phyloP scores from a whole-genome alignment of 352 stramenopile genomes.

The Phytophthora ramorum region DNA sequence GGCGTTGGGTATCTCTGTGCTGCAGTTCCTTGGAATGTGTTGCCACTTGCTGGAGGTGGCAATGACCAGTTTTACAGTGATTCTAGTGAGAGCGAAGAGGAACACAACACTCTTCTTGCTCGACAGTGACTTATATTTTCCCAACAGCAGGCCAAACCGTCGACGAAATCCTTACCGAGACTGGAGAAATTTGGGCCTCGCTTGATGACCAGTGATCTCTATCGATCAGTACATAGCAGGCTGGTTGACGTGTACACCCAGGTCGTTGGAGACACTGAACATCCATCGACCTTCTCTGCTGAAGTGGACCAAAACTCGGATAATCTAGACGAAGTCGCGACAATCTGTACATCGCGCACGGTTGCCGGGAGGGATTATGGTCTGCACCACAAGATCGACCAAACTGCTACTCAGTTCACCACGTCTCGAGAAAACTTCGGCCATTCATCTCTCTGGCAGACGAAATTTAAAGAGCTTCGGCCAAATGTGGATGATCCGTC shows the following conservation, averaged over 20 bases:
- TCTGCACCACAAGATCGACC: slow-evolving; percentile 21
- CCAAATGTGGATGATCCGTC: background rate
- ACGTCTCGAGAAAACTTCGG: background rate
- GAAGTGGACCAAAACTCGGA: background rate
- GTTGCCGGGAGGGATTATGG: slow-evolving; percentile 12
- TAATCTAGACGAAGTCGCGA: background rate
- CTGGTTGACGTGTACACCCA: background rate
- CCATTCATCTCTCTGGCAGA: slow-evolving; percentile 12
- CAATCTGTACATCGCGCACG: slow-evolving; percentile 9
- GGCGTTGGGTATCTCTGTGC: background rate
- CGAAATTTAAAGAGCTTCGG: background rate
- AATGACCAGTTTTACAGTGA: background rate
- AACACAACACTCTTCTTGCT: background rate
- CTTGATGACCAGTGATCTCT: background rate
- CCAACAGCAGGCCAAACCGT: background rate
- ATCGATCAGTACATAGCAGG: background rate
- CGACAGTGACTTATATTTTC: background rate
- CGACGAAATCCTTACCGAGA: background rate
- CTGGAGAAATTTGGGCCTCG: background rate
- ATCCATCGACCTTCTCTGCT: background rate
- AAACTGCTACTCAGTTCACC: background rate
- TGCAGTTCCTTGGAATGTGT: background rate
- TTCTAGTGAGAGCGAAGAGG: background rate
- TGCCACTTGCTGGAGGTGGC: background rate
- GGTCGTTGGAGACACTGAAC: background rate